Percentiles rank a stretch among this genome's conserved stretches.
Evolutionary conservation across 345 rosid genomes (phyloP).

Genomic region (Linum tenue): DNA sequence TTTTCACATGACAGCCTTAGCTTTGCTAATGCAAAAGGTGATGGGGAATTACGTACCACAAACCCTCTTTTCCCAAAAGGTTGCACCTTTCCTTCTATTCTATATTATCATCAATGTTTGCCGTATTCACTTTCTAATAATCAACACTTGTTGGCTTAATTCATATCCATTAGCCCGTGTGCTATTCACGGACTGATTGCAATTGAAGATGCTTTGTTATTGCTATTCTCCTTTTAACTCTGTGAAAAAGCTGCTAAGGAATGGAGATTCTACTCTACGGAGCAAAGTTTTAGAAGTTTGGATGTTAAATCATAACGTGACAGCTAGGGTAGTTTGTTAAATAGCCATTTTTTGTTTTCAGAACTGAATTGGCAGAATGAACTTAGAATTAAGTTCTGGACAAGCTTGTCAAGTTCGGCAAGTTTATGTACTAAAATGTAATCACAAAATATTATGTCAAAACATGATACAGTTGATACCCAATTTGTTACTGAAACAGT

Average conservation of each 20-base stretch:
- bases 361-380: no score
- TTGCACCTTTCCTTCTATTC: constrained; percentile 18
- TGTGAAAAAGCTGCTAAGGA: neutral
- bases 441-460: no score
- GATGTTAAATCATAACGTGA: no score
- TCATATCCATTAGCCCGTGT: neutral
- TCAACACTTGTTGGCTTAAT: neutral
- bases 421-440: no score
- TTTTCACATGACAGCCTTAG: constrained; percentile 49
- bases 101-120: neutral
- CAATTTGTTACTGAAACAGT: no score
- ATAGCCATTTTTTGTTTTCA: no score
- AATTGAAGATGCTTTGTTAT: neutral
- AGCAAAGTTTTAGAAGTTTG: no score
- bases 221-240: neutral
- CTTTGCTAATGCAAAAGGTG: constrained; percentile 30
- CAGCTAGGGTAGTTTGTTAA: no score
- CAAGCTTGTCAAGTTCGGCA: no score
- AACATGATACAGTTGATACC: no score
- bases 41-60: constrained; percentile 49
- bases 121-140: neutral
- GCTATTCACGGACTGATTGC: neutral
- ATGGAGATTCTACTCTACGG: neutral
- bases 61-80: constrained; percentile 37
- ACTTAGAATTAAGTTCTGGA: no score